Evolutionary conservation across 106 monocot genomes (phyloP).

Genomic region (Apostasia ramifera): DNA sequence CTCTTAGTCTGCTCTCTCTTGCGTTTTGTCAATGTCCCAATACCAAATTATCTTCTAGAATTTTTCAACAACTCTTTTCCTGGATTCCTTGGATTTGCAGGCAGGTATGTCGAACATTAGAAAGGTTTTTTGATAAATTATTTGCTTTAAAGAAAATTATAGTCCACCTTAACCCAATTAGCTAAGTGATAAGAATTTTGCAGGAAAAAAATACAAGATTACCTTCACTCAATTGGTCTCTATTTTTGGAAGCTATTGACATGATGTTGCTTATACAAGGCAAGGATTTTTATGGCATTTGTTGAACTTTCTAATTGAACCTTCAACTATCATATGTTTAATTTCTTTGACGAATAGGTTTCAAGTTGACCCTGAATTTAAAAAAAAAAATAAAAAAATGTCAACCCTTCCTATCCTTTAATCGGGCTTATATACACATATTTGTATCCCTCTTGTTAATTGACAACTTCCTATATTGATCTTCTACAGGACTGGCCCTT

Average conservation of each 20-base stretch:
- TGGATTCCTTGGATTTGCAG: constrained; percentile 88
- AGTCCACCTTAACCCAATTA: background rate
- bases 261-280: constrained; percentile 59
- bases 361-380: too few relatives aligned
- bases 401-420: too few relatives aligned
- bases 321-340: background rate
- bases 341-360: background rate
- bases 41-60: constrained; percentile 26
- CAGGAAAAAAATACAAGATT: constrained; percentile 37
- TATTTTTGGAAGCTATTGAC: constrained; percentile 76
- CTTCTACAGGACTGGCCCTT: too few relatives aligned
- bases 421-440: too few relatives aligned
- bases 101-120: constrained; percentile 38
- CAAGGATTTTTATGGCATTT: constrained; percentile 7
- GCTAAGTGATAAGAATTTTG: constrained; percentile 6
- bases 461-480: too few relatives aligned
- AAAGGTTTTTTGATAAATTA: background rate
- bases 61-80: constrained; percentile 55
- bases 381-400: too few relatives aligned
- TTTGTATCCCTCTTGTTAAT: too few relatives aligned
- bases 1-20: constrained; percentile 58
- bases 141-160: background rate
- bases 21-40: constrained; percentile 41
- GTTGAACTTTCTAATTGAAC: background rate
- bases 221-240: constrained; percentile 36